These are phyloP conservation scores for Theileria sp. DNA, from an alignment of 169 alveolate species.

Conservation along the genomic window DNA sequence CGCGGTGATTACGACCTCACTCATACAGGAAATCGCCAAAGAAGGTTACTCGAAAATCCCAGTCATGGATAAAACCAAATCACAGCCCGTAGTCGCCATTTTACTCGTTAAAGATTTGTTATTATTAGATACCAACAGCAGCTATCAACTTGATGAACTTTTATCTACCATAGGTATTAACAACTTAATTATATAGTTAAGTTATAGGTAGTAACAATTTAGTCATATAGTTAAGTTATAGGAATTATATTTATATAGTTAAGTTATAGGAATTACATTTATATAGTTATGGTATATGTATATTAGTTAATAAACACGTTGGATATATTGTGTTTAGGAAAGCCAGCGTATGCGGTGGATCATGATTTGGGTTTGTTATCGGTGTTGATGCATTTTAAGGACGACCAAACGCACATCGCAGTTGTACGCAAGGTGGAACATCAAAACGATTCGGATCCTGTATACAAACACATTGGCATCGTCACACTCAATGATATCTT, in stretches of 20 bases:
- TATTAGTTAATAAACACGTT: too few species aligned
- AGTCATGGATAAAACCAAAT: slow-evolving; percentile 39
- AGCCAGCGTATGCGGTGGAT: slow-evolving; percentile 59
- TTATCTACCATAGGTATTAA: slow-evolving; percentile 26
- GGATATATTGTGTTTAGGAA: background rate
- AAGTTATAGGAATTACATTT: too few species aligned
- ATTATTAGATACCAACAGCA: slow-evolving; percentile 53
- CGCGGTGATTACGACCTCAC: slow-evolving; percentile 52
- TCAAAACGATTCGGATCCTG: slow-evolving; percentile 63
- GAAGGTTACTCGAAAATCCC: slow-evolving; percentile 77
- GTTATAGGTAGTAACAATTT: too few species aligned
- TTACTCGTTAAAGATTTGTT: slow-evolving; percentile 68
- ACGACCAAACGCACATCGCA: slow-evolving; percentile 52
- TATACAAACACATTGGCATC: slow-evolving; percentile 71
- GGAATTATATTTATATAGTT: too few species aligned
- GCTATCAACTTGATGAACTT: slow-evolving; percentile 37
- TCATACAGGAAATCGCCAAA: slow-evolving; percentile 58
- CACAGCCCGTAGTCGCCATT: slow-evolving; percentile 63
- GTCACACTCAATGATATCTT: slow-evolving; percentile 65
- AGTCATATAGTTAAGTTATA: too few species aligned
- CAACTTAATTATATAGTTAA: background rate
- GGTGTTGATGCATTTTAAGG: slow-evolving; percentile 40
- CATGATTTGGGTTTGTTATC: slow-evolving; percentile 27
- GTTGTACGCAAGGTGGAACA: slow-evolving; percentile 69
- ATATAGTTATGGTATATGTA: too few species aligned